Evolutionary conservation across 108 stramenopile genomes (phyloP).

Genomic region (Asterionellopsis glacialis): DNA sequence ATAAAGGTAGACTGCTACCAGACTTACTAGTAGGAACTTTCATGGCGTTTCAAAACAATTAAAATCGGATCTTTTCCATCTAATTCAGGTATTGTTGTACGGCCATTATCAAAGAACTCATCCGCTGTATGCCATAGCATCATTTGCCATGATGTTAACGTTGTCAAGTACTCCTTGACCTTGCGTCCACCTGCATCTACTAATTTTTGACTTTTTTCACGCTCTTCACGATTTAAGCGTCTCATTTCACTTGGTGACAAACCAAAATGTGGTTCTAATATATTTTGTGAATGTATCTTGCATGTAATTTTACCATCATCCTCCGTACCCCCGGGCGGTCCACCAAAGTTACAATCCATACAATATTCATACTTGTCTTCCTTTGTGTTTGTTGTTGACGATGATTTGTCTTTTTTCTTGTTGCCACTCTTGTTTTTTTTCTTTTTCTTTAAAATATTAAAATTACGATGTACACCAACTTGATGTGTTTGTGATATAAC

Average conservation of each 20-base stretch:
- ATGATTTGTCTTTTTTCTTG: conserved; percentile 9
- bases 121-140: conserved; percentile 29
- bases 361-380: neutral
- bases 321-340: too few relatives aligned
- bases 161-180: conserved; percentile 22
- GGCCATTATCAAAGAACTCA: conserved; percentile 24
- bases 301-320: too few relatives aligned
- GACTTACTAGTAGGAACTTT: too few relatives aligned
- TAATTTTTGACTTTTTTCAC: conserved; percentile 21
- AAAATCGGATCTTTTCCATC: too few relatives aligned
- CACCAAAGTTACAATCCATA: neutral
- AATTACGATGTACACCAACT: conserved; percentile 7
- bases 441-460: conserved; percentile 20
- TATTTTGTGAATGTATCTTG: neutral
- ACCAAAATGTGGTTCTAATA: neutral
- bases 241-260: conserved; percentile 23
- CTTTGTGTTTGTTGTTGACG: neutral
- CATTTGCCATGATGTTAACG: conserved; percentile 25
- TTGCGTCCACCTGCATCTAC: conserved; percentile 27
- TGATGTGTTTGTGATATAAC: conserved; percentile 20
- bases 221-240: conserved; percentile 33
- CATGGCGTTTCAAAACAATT: too few relatives aligned
- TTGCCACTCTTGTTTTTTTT: too few relatives aligned
- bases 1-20: too few relatives aligned
- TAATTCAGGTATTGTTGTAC: too few relatives aligned